Base-by-base conservation (phyloP, 2,329 filamentous ascomycete species). In the Metarhizium anisopliae region DNA sequence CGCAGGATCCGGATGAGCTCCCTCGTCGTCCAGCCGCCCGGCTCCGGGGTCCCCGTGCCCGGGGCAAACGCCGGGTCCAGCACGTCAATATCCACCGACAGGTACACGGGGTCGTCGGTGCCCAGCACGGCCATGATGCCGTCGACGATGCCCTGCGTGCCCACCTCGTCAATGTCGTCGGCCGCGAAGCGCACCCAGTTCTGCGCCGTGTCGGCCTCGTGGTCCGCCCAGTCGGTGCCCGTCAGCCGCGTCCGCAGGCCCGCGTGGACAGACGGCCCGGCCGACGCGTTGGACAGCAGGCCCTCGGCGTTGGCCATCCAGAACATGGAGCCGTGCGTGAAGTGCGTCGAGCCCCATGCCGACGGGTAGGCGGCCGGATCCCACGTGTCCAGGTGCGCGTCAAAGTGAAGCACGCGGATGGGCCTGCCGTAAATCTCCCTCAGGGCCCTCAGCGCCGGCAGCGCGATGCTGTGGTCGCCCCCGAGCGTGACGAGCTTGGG, bases 241-340 rank as follows among this genome's bases (percentile, higher is more conserved):
- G 82, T 84, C 5, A 96, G 77, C 4, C 90, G 79, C 0, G 90
- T 95, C 49, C 91, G 84, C 52, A 95, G 75, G 1, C 91, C 91
- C 0, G 89, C 91, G 69, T 96, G 91, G 6, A 94, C 89, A 0
- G 82, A 87, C 35, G 77, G 74, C 74, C 94, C 87, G 8, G 80
- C 82, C 0, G 82, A 86, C 14, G 67, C 60, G 69, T 93, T 92
- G 58, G 82, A 78, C 56, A 95, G 85, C 30, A 96, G 74, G 0
- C 89, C 89, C 69, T 95, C 91, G 35, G 85, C 84, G 51, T 85
- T 85, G 6, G 91, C 91, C 62, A 93, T 81, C 87, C 90, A 93
- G 77, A 95, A 95, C 85, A 95, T 94, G 62, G 83, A 89, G 4
- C 92, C 91, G 70, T 96, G 91, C 66, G 86, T 95, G 74, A 95